Evolutionary conservation across 495 filamentous ascomycete genomes (phyloP), one percentile per base, ranked within the genome.

Genomic region (Penicillium salamii): DNA sequence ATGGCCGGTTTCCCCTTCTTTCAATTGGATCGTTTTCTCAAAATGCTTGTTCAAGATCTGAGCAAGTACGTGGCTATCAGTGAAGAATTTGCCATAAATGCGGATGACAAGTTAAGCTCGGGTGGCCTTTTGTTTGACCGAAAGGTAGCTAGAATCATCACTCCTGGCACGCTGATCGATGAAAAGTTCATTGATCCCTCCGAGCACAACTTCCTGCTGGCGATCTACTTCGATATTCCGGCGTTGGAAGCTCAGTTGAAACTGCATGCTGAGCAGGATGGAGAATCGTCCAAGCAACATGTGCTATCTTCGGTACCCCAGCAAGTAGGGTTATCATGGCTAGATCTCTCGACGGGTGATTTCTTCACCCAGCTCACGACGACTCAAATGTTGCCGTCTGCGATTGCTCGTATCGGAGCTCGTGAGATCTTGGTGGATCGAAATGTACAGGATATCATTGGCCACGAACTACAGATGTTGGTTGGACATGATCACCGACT

Each of bases 1-100:
- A 96, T 96, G 90, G 87, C 93, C 50, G 93, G 93, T 17, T 99
- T 99, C 52, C 95, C 91, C 15, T 89, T 89, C 62, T 91, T 86
- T 55, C 90, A 97, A 62, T 75, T 97, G 33, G 91, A 96, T 61
- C 83, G 90, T 13, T 95, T 87, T 65, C 79, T 97, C 52, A 97
- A 96, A 66, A 82, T 88, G 37, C 78, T 99, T 4, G 93, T 99
- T 8, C 83, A 95, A 65, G 93, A 99, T 55, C 70, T 92, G 37
- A 87, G 87, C 54, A 85, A 87, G 63, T 87, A 90, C 65, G 95
- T 99, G 52, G 93, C 93, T 39, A 87, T 99, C 49, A 89, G 87
- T 33, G 93, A 99, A 65, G 93, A 99, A 60, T 91, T 95, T 55
- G 80, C 84, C 0, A 85, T 87, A 51, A 76, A 81, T 51, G 67